Base-by-base conservation (phyloP, 805 yeast genomes). In the Saccharomycopsis oosterbeekiorum region DNA sequence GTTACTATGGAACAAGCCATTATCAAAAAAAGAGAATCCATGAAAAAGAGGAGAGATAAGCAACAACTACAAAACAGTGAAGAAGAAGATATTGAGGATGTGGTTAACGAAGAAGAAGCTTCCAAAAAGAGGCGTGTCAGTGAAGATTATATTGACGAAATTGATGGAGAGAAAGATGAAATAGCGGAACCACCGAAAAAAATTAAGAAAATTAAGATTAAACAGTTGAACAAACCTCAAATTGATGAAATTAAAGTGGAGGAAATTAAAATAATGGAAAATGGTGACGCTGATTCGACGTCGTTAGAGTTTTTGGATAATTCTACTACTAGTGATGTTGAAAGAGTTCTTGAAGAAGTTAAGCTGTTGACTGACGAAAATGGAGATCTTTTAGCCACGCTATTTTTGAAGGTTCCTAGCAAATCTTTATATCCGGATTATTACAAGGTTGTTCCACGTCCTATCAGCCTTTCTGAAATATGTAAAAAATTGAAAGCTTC, bases 361-460 rank as follows among this genome's bases (percentile, higher is more conserved):
- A 59, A 55, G 61, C 57, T 50, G 64, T 71, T 50, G 71, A 71
- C 51, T 78, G 81, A 74, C 63, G 75, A 74, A 19, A 84, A 78
- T 40, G 74, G 73, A 51, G 79, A 82, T 37, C 68, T 71, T 8
- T 67, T 78, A 12, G 75, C 80, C 37, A 86, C 80, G 50, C 74
- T 85, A 57, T 92, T 92, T 74, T 70, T 83, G 67, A 82, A 78
- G 55, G 75, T 87, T 59, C 98, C 98, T 2, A 80, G 92, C 0
- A 80, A 81, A 65, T 81, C 81, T 70, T 70, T 83, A 59, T 93
- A 90, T 71, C 94, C 97, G 0, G 97, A 93, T 72, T 93, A 93
- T 71, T 93, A 86, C 70, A 75, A 78, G 67, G 69, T 86, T 39
- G 85, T 88, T 67, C 73, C 75, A 65, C 72, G 74, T 60, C 91